Evolutionary conservation across 1,284 basidiomycete species (phyloP).

Genomic region (Trametes polyzona): DNA sequence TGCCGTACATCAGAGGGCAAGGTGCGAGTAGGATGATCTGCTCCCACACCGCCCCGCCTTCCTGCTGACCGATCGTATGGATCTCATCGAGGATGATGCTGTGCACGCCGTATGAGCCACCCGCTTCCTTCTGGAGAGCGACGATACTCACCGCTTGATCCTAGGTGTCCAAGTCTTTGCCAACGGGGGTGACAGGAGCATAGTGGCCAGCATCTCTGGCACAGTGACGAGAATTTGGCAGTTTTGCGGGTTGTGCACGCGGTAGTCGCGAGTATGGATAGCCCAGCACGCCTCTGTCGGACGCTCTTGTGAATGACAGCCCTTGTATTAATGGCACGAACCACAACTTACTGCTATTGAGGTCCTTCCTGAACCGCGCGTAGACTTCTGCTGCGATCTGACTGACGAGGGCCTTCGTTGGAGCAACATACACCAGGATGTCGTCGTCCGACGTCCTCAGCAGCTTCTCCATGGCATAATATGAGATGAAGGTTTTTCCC

Average conservation of each 20-base stretch:
- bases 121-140: too few species aligned
- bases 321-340: neutral
- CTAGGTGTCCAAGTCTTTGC: slow-evolving; percentile 63
- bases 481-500: slow-evolving; percentile 78
- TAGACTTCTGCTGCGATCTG: slow-evolving; percentile 74
- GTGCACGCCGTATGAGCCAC: neutral
- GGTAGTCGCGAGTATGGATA: slow-evolving; percentile 70
- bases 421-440: slow-evolving; percentile 73
- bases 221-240: slow-evolving; percentile 76
- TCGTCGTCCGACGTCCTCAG: slow-evolving; percentile 63
- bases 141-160: slow-evolving; percentile 53
- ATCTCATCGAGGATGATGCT: slow-evolving; percentile 79
- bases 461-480: slow-evolving; percentile 74
- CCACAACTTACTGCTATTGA: slow-evolving; percentile 47
- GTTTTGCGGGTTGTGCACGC: slow-evolving; percentile 62
- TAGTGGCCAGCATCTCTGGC: slow-evolving; percentile 67
- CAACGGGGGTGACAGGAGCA: slow-evolving; percentile 68
- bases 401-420: slow-evolving; percentile 72
- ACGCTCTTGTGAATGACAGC: neutral
- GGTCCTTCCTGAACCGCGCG: slow-evolving; percentile 65
- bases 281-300: slow-evolving; percentile 60
- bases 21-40: slow-evolving; percentile 67
- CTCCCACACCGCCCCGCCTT: slow-evolving; percentile 73
- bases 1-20: slow-evolving; percentile 66
- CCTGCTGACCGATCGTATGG: slow-evolving; percentile 70